Base-by-base conservation (phyloP, 148 eudicot species). In the Vaccinium darrowii region DNA sequence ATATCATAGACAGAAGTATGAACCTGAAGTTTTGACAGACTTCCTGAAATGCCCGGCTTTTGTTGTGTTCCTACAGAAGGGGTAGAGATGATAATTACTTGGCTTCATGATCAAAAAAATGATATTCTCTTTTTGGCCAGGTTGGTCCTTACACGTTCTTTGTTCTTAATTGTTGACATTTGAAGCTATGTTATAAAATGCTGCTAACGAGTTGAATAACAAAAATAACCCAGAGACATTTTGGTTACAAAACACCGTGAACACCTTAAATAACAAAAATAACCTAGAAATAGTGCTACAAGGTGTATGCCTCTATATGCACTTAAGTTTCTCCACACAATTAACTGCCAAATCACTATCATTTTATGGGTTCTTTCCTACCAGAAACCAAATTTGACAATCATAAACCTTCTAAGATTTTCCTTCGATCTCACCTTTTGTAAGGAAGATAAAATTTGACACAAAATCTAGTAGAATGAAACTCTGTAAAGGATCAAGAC, bases 1-100 rank as follows among this genome's bases (percentile, higher is more conserved):
- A 14, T 10, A 47, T 30, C 19, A 54, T 25, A 51, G 25, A 63
- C 30, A 60, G 54, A 77, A 51, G 36, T 57, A 76, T 10, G 49
- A 83, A 95, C 98, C 98, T 93, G 91, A 95, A 96, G 87, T 94
- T 93, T 82, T 89, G 88, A 79, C 89, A 93, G 51, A 95, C 98
- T 86, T 96, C 96, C 89, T 94, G 91, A 83, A 94, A 96, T 39
- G 99, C 98, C 89, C 91, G 94, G 80, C 93, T 89, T 86, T 96
- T 96, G 89, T 93, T 91, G 86, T 90, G 92, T 85, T 94, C 98
- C 99, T 96, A 82, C 84, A 85, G 62, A 88, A 43, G 33, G 53
- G 84, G 60, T 43, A 74, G 27, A 79, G 13, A 65, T 53, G 57
- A 39, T 21, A 43, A 23, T 63, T 23, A 67, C 9, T 52, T 13